Evolutionary conservation across 148 eudicot genomes (phyloP).

Genomic region (Fagopyrum tataricum): DNA sequence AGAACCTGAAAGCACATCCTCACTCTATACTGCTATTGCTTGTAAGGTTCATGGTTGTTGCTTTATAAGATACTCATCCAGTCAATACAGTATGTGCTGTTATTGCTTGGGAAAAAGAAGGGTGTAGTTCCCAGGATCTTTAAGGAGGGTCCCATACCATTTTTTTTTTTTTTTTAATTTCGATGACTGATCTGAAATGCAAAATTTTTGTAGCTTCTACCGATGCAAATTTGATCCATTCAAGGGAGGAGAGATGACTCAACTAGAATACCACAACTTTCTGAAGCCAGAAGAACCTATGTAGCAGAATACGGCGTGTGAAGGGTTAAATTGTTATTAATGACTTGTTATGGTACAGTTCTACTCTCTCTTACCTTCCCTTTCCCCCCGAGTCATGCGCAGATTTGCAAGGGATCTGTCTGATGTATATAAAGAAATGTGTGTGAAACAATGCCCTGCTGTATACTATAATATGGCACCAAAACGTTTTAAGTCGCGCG

Average conservation of each 20-base stretch:
- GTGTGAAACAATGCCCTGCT: background rate
- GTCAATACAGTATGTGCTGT: background rate
- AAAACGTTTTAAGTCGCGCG: background rate
- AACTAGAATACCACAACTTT: conserved; percentile 82
- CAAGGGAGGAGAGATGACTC: conserved; percentile 91
- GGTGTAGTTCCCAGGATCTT: background rate
- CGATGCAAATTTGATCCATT: conserved; percentile 77
- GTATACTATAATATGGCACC: background rate
- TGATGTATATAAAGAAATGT: conserved; percentile 3
- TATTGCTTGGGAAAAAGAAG: background rate
- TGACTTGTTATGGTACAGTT: conserved; percentile 5
- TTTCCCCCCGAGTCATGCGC: background rate
- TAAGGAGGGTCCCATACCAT: background rate
- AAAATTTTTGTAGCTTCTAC: conserved; percentile 55
- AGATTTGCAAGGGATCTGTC: background rate
- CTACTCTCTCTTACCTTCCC: background rate
- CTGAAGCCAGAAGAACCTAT: conserved; percentile 79
- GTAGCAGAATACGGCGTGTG: conserved; percentile 15
- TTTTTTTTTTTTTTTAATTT: background rate
- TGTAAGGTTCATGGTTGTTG: background rate
- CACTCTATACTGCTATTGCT: background rate
- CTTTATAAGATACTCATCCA: background rate
- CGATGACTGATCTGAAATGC: background rate
- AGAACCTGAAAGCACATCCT: background rate
- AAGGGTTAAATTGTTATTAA: background rate